Evolutionary conservation across 2,329 filamentous ascomycete species (phyloP).

Genomic region (Colletotrichum chlorophyti): DNA sequence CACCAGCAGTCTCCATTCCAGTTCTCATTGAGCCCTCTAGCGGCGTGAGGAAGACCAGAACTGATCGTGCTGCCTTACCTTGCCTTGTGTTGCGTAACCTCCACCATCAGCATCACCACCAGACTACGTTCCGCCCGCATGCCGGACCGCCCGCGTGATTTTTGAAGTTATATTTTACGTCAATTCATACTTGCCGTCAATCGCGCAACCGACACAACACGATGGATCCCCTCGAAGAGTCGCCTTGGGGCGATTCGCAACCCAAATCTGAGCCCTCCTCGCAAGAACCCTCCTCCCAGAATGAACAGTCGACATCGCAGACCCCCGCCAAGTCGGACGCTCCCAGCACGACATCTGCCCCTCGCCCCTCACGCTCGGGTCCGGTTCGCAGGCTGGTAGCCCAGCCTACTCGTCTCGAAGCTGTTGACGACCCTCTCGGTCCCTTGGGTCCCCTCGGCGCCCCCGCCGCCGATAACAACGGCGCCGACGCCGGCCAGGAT

Average conservation of each 20-base stretch:
- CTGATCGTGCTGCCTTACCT: constrained; percentile 1
- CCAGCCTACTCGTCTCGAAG: constrained; percentile 79
- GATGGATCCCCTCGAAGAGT: constrained; percentile 59
- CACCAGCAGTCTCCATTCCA: constrained; percentile 9
- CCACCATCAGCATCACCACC: constrained; percentile 17
- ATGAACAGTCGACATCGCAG: constrained; percentile 34
- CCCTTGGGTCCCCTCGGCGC: constrained; percentile 74
- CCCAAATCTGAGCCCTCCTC: constrained; percentile 41
- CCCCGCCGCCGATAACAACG: constrained; percentile 40
- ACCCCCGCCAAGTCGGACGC: constrained; percentile 38
- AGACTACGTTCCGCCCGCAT: constrained; percentile 9
- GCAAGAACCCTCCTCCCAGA: constrained; percentile 39
- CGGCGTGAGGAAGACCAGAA: constrained; percentile 19
- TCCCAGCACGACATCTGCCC: constrained; percentile 35
- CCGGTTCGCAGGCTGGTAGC: constrained; percentile 69
- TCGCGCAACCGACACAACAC: constrained; percentile 13
- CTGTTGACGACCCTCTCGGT: constrained; percentile 78
- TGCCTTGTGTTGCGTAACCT: constrained; percentile 9
- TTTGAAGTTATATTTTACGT: neutral
- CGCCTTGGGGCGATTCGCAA: constrained; percentile 59
- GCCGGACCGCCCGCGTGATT: neutral
- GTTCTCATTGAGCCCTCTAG: constrained; percentile 4
- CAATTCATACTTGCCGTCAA: neutral
- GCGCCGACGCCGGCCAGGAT: constrained; percentile 55
- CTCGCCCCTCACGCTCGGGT: constrained; percentile 51